These are phyloP conservation scores for Gracilariopsis chorda DNA, from an alignment of 23 red algal species.

Conservation along the genomic window DNA sequence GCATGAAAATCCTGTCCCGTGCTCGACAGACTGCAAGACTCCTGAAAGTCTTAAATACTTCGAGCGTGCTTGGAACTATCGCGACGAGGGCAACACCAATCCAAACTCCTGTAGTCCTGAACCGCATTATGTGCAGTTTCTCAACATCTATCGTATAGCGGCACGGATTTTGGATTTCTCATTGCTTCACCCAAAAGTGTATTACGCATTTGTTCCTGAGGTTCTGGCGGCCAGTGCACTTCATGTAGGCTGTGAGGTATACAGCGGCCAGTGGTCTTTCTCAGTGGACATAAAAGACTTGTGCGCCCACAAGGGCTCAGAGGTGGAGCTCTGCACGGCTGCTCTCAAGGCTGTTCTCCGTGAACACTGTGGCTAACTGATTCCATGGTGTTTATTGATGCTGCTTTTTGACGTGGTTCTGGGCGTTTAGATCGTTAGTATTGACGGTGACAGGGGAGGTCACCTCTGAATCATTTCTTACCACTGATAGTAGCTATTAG, in stretches of 20 bases:
- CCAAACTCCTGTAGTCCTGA: not conserved
- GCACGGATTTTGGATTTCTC: not conserved
- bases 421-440: too few species aligned
- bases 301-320: not conserved
- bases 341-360: not conserved
- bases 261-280: not conserved
- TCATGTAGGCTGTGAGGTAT: not conserved
- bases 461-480: too few species aligned
- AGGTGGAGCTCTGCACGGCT: not conserved
- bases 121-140: not conserved
- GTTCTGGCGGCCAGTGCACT: slow-evolving; percentile 15
- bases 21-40: too few species aligned
- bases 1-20: too few species aligned
- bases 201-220: not conserved
- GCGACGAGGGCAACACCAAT: not conserved
- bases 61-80: not conserved
- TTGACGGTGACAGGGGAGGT: too few species aligned
- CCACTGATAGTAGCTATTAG: too few species aligned
- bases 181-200: not conserved
- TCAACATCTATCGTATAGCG: not conserved
- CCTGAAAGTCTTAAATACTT: not conserved
- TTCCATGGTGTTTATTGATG: not conserved
- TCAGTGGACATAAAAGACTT: not conserved
- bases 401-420: not conserved
- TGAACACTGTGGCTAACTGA: not conserved